phyloP scores from a whole-genome alignment of 768 basidiomycete genomes.

The Sarcomyxa edulis region DNA sequence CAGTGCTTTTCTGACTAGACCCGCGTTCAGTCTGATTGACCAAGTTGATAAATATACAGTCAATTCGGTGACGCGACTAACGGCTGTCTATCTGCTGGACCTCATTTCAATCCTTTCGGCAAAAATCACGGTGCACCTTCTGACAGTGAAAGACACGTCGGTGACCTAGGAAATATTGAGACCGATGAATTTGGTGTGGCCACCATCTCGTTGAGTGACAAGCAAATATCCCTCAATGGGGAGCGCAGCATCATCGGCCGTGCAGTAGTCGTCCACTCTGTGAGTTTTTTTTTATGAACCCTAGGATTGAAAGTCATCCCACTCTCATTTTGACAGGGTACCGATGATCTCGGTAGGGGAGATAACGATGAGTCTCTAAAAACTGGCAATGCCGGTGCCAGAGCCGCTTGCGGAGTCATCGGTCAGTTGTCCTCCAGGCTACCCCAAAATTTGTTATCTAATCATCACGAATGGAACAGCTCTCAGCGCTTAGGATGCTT shows the following conservation, averaged over 20 bases:
- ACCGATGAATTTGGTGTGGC: conserved; percentile 56
- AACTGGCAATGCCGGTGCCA: conserved; percentile 74
- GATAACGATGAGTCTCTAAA: conserved; percentile 62
- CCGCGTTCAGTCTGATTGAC: background rate
- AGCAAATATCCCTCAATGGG: conserved; percentile 61
- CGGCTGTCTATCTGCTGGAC: conserved; percentile 66
- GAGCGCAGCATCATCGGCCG: conserved; percentile 66
- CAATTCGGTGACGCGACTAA: conserved; percentile 56
- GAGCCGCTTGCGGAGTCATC: conserved; percentile 81
- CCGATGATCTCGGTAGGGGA: conserved; percentile 77
- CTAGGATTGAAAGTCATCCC: conserved; percentile 5
- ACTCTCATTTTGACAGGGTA: conserved; percentile 48
- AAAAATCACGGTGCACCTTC: conserved; percentile 62
- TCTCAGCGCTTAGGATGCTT: no score
- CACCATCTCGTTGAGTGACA: conserved; percentile 52
- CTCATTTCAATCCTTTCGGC: conserved; percentile 73
- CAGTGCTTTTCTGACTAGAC: conserved; percentile 18
- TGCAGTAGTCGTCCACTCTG: conserved; percentile 70
- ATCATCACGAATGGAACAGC: no score
- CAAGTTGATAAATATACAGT: conserved; percentile 12
- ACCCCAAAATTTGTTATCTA: no score
- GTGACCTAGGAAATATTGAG: conserved; percentile 72
- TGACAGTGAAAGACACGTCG: conserved; percentile 57
- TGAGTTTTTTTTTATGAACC: conserved; percentile 20
- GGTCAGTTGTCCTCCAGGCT: no score